Percentiles rank a stretch among this genome's conserved stretches.
These are phyloP conservation scores for Glaciozyma martinii DNA, from an alignment of 768 basidiomycete genomes.

Conservation along the genomic window DNA sequence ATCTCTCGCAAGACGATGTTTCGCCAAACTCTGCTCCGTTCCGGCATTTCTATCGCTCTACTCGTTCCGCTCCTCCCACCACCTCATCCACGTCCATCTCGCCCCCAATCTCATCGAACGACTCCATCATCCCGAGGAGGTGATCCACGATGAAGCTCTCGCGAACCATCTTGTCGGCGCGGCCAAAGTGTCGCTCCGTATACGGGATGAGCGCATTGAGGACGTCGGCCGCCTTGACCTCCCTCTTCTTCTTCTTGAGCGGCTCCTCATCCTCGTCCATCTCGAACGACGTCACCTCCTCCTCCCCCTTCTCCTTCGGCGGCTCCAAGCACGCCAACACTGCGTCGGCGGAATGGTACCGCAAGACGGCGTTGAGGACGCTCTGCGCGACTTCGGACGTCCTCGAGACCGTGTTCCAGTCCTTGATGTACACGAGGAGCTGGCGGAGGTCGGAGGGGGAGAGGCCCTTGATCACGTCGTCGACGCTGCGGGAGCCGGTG, in stretches of 20 bases:
- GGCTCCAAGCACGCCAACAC: slow-evolving; percentile 56
- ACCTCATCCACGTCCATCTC: no score
- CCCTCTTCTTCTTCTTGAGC: slow-evolving; percentile 20
- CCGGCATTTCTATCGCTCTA: no score
- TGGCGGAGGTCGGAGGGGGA: slow-evolving; percentile 64
- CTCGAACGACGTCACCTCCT: slow-evolving; percentile 9
- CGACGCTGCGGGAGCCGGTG: slow-evolving; percentile 65
- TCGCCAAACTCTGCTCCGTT: no score
- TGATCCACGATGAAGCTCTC: slow-evolving; percentile 88
- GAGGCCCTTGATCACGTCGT: slow-evolving; percentile 69
- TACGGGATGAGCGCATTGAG: slow-evolving; percentile 84
- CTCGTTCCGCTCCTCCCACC: no score
- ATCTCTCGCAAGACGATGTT: no score
- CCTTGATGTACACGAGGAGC: slow-evolving; percentile 68
- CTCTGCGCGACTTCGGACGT: slow-evolving; percentile 76
- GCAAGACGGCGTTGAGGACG: slow-evolving; percentile 70
- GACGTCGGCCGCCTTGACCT: slow-evolving; percentile 56
- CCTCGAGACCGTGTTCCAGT: slow-evolving; percentile 93
- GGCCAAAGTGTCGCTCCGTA: slow-evolving; percentile 78
- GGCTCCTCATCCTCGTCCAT: slow-evolving; percentile 16
- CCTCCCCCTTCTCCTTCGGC: slow-evolving; percentile 23
- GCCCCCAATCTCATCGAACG: slow-evolving; percentile 18
- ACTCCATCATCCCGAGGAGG: slow-evolving; percentile 31
- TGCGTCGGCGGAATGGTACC: slow-evolving; percentile 64
- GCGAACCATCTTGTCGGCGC: slow-evolving; percentile 78